Base-by-base conservation (phyloP, 805 yeast species). In the Sungouiella blattae region DNA sequence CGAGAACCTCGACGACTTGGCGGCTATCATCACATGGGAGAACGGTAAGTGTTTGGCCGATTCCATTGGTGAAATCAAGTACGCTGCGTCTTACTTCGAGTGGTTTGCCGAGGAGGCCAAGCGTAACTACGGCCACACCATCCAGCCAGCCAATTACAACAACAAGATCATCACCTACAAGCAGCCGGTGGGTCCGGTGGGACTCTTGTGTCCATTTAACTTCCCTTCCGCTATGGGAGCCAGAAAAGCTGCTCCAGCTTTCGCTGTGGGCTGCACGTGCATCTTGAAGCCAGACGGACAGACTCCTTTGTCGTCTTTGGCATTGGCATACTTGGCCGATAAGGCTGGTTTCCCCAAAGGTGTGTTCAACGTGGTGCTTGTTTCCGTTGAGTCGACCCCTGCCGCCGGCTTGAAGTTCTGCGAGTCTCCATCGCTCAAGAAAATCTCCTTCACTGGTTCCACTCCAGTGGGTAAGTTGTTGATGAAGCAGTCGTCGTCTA, bases 141-240 rank as follows among this genome's bases (percentile, higher is more conserved):
- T 77, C 38, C 81, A 75, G 47, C 78, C 83, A 7, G 40, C 69
- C 15, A 72, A 70, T 48, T 62, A 69, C 30, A 57, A 68, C 33
- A 76, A 73, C 48, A 69, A 79, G 53, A 72, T 73, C 15, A 61
- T 71, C 41, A 75, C 83, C 14, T 48, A 66, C 33, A 75, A 71
- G 46, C 79, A 78, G 50, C 82, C 83, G 4, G 69, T 79, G 33
- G 86, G 86, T 32, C 79, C 77, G 5, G 77, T 78, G 31, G 83
- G 80, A 21, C 66, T 77, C 41, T 72, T 79, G 44, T 73, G 80
- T 37, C 85, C 85, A 20, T 79, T 81, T 75, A 79, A 79, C 55
- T 78, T 78, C 62, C 86, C 86, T 20, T 62, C 69, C 39, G 83
- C 83, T 11, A 78, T 79, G 83, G 76, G 79, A 33, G 72, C 83